These are phyloP conservation scores for Neonectria magnoliae DNA, from an alignment of 2,329 filamentous ascomycete species.

Conservation along the genomic window DNA sequence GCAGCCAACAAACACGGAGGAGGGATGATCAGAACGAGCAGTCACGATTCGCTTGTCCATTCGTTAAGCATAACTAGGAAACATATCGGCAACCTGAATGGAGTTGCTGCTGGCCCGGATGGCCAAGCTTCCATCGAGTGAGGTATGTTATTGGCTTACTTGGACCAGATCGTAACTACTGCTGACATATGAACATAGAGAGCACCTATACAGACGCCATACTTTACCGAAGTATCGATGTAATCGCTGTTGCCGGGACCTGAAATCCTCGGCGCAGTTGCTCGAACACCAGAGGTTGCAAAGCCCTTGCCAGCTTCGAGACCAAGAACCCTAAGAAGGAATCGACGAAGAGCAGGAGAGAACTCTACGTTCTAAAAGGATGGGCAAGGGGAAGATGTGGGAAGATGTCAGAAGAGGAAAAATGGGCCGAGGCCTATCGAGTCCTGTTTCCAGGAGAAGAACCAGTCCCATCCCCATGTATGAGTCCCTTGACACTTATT, in stretches of 20 bases:
- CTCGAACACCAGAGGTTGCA: constrained; percentile 11
- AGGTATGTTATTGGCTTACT: constrained; percentile 21
- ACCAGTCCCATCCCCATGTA: constrained; percentile 28
- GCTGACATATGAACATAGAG: constrained; percentile 6
- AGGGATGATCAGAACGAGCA: background rate
- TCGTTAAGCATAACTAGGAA: constrained; percentile 29
- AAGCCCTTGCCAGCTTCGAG: constrained; percentile 16
- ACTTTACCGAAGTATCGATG: constrained; percentile 12
- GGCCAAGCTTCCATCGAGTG: constrained; percentile 26
- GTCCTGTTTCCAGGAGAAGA: constrained; percentile 29
- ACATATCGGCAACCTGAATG: constrained; percentile 15
- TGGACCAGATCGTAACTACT: background rate
- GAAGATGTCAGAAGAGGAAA: constrained; percentile 19
- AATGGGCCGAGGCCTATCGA: constrained; percentile 27
- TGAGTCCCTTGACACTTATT: background rate
- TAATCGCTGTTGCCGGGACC: constrained; percentile 21
- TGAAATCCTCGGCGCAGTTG: background rate
- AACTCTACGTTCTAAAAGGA: constrained; percentile 13
- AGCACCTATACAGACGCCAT: constrained; percentile 31
- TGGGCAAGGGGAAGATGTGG: background rate
- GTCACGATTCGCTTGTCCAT: constrained; percentile 29
- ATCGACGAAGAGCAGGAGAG: constrained; percentile 21
- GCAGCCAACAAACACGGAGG: background rate
- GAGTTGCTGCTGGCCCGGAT: constrained; percentile 29
- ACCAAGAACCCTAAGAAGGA: constrained; percentile 8